Evolutionary conservation across 495 filamentous ascomycete species (phyloP).

Genomic region (Penicillium lividum): DNA sequence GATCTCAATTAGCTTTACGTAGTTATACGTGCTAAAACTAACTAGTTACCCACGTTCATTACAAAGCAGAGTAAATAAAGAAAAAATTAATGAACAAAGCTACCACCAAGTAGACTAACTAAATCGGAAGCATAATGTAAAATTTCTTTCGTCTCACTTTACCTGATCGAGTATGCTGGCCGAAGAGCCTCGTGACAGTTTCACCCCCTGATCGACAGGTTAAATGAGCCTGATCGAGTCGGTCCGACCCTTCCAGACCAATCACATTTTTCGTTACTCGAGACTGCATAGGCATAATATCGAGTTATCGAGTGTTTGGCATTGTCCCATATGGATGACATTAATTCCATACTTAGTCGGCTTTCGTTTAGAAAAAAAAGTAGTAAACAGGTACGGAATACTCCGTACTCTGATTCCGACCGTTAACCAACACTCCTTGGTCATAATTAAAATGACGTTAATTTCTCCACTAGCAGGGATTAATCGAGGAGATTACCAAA

Average conservation of each 20-base stretch:
- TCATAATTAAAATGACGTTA: not conserved
- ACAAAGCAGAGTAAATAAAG: no score
- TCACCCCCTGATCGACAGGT: slow-evolving; percentile 9
- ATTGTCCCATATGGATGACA: no score
- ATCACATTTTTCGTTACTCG: not conserved
- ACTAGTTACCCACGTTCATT: no score
- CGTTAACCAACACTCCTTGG: no score
- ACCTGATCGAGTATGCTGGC: not conserved
- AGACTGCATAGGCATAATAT: not conserved
- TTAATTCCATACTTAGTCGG: no score
- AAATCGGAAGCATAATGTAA: not conserved
- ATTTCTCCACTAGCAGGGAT: not conserved
- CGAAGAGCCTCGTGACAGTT: slow-evolving; percentile 11
- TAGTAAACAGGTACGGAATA: no score
- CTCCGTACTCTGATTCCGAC: no score
- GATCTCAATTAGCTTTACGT: not conserved
- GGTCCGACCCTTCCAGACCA: not conserved
- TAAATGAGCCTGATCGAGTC: slow-evolving; percentile 9
- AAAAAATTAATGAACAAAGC: no score
- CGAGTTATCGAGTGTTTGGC: no score
- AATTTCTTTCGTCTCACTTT: not conserved
- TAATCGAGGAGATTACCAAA: not conserved
- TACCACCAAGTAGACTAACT: no score
- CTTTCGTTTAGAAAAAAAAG: no score
- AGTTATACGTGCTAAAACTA: no score